A percentile compares a stretch with the other conserved stretches of the same genome.
These are phyloP conservation scores for Circinella minor DNA, from an alignment of 371 early-diverging fungal genomes.

Conservation along the genomic window DNA sequence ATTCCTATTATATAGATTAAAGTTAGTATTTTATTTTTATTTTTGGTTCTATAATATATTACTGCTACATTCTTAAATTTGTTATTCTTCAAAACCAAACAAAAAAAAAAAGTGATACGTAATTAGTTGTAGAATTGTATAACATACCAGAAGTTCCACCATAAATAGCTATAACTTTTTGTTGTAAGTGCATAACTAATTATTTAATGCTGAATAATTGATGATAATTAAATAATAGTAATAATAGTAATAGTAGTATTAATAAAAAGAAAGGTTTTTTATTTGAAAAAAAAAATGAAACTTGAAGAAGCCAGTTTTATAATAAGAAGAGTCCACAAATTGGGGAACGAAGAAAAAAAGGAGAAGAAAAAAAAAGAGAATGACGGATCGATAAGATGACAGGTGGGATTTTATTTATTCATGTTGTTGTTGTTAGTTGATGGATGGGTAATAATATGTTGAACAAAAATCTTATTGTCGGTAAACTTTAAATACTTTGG, in stretches of 20 bases:
- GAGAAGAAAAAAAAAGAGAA: no score
- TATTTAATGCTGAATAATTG: neutral
- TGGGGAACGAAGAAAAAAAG: no score
- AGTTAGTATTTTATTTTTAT: neutral
- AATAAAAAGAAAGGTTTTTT: no score
- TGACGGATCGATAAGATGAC: no score
- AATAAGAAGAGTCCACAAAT: no score
- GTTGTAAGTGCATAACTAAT: constrained; percentile 20
- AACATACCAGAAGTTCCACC: constrained; percentile 40
- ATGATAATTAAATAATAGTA: neutral
- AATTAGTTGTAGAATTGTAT: neutral
- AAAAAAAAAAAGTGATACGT: no score
- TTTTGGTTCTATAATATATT: neutral
- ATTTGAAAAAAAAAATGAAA: no score
- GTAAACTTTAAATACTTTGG: neutral
- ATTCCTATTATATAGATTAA: constrained; percentile 25
- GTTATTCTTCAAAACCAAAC: neutral
- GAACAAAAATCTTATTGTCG: neutral
- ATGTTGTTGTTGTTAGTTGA: no score
- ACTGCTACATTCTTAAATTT: neutral
- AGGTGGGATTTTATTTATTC: no score
- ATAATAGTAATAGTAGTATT: neutral
- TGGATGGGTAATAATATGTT: no score
- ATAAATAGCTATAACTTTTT: constrained; percentile 25
- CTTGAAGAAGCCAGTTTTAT: no score